phyloP scores from a whole-genome alignment of 805 yeast species.

The Zygosaccharomyces rouxii region DNA sequence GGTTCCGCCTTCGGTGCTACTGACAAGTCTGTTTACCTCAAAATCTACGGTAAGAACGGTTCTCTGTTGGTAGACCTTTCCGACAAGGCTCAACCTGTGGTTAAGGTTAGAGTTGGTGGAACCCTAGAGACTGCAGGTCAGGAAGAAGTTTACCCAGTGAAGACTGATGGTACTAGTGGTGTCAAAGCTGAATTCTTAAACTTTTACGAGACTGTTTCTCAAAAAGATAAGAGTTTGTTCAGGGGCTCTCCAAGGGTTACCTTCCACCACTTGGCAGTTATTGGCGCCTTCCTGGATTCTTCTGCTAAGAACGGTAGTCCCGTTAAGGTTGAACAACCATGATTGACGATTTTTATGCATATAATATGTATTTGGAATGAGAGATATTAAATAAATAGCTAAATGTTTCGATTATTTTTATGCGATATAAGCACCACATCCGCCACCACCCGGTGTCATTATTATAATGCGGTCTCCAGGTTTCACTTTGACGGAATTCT shows the following conservation, averaged over 20 bases:
- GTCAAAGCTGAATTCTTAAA: constrained; percentile 50
- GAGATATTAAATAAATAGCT: neutral
- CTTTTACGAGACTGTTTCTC: constrained; percentile 55
- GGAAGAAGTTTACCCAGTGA: constrained; percentile 36
- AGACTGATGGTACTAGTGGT: constrained; percentile 49
- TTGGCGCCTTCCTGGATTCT: constrained; percentile 80
- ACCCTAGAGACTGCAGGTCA: constrained; percentile 26
- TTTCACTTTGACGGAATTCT: constrained; percentile 52
- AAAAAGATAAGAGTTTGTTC: constrained; percentile 56
- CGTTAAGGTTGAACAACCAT: constrained; percentile 40
- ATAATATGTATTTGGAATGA: neutral
- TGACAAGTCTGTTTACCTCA: constrained; percentile 60
- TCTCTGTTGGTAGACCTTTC: constrained; percentile 64
- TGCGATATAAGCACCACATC: constrained; percentile 47
- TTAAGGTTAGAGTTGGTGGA: constrained; percentile 34
- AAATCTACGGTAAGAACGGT: constrained; percentile 76
- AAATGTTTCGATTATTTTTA: neutral
- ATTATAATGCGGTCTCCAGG: constrained; percentile 66
- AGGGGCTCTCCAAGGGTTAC: constrained; percentile 67
- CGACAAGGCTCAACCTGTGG: constrained; percentile 37
- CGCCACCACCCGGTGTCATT: constrained; percentile 85
- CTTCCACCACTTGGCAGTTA: constrained; percentile 88
- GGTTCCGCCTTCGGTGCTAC: constrained; percentile 85
- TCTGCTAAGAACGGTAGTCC: constrained; percentile 49
- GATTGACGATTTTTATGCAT: neutral